These are phyloP conservation scores for Candida khao-thaluensis DNA, from an alignment of 805 yeast genomes.

Conservation along the genomic window DNA sequence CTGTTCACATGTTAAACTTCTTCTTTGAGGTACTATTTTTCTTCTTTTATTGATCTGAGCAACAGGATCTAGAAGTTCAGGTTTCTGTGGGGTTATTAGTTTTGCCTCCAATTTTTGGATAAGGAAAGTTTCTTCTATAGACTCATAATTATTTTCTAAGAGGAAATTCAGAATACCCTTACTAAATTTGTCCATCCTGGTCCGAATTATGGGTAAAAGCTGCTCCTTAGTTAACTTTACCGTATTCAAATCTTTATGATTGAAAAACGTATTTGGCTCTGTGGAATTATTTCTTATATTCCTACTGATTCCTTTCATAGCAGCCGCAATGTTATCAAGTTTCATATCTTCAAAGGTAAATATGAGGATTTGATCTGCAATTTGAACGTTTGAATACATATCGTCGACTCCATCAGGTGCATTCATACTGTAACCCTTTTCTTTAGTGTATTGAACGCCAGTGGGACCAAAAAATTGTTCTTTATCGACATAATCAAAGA, in stretches of 20 bases:
- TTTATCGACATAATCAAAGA: constrained; percentile 73
- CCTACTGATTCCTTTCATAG: constrained; percentile 21
- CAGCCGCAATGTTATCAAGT: constrained; percentile 46
- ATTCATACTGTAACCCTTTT: constrained; percentile 35
- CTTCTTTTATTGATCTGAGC: constrained; percentile 16
- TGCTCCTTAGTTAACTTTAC: constrained; percentile 50
- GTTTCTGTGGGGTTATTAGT: constrained; percentile 10
- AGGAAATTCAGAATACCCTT: constrained; percentile 16
- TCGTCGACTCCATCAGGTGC: constrained; percentile 17
- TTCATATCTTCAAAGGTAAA: constrained; percentile 77
- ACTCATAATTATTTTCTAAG: background rate
- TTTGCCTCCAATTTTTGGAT: constrained; percentile 2
- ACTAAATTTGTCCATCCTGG: constrained; percentile 54
- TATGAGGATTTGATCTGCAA: constrained; percentile 38
- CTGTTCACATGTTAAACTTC: constrained; percentile 41
- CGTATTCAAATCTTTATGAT: constrained; percentile 15
- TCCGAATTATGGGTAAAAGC: constrained; percentile 57
- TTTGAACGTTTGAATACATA: constrained; percentile 32
- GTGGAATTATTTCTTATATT: constrained; percentile 9
- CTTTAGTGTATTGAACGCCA: constrained; percentile 23
- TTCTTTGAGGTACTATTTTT: constrained; percentile 6
- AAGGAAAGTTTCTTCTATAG: constrained; percentile 7
- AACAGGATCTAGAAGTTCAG: constrained; percentile 16
- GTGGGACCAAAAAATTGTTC: constrained; percentile 53
- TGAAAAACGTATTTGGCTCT: constrained; percentile 11